Base-by-base conservation (phyloP, 441 rosid genomes). In the Adansonia grandidieri region DNA sequence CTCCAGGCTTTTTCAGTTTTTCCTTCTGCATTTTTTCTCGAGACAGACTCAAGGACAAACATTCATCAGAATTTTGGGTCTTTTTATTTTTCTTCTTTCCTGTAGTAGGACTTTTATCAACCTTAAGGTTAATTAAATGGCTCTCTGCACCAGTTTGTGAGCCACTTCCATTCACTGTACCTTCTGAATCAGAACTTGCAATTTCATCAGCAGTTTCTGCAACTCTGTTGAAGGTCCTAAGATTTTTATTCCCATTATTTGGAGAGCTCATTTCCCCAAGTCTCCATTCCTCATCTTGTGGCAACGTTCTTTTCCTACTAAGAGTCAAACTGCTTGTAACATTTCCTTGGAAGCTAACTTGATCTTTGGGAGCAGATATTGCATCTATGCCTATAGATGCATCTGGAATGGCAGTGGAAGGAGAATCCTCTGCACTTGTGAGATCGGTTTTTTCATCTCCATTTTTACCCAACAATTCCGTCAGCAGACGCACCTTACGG, bases 401-500 rank as follows among this genome's bases (percentile, higher is more conserved):
- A 73, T 84, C 84, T n/a, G 83, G 78, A 77, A 79, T 47, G 57
- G 76, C 79, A 79, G 61, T 81, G 56, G 81, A 83, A 22, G 61
- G 80, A 79, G 88, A 77, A 79, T 82, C 86, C 70, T 82, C 88
- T 73, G 62, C 77, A 81, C 78, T 80, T 9, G 47, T 37, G 22
- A 75, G 70, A 53, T 81, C 67, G 9, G 19, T 63, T 77, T 71
- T 77, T 60, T 77, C 84, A 77, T 78, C 87, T 76, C 83, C 89
- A 68, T 77, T 79, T 77, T 83, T 80, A 76, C 84, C 81, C 83
- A 94, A 70, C 86, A 96, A 82, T 50, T 96, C 99, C 37, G 90
- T 86, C 50, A 96, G 83, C 75, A 88, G 83, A 71, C 97, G 94
- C 77, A 91, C 84, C 82, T 93, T 97, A 58, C 90, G 88, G 76